phyloP scores from a whole-genome alignment of 2,329 filamentous ascomycete species.

The Paecilomyces sp. region DNA sequence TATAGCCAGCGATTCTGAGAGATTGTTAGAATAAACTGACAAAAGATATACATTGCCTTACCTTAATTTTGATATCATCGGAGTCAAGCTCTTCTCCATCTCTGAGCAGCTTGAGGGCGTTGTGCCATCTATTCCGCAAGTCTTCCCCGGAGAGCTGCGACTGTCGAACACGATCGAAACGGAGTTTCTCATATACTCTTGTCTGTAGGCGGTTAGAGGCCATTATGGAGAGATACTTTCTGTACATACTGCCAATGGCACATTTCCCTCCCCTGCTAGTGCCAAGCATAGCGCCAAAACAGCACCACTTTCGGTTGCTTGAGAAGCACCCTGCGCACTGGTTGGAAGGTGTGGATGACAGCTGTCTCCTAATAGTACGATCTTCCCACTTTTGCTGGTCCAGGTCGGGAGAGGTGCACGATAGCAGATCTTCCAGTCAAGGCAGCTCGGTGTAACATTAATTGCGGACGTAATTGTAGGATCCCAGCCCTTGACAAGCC shows the following conservation, averaged over 20 bases:
- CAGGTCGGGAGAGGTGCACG: background rate
- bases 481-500: constrained; percentile 6
- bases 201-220: constrained; percentile 2
- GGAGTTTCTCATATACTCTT: constrained; percentile 15
- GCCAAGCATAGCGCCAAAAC: constrained; percentile 6
- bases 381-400: background rate
- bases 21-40: background rate
- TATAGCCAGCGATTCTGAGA: constrained; percentile 41
- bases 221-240: constrained; percentile 5
- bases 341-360: background rate
- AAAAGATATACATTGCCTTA: constrained; percentile 1
- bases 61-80: constrained; percentile 39
- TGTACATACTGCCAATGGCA: constrained; percentile 4
- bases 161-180: constrained; percentile 15
- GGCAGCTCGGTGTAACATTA: constrained; percentile 10
- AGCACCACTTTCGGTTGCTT: background rate
- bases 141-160: constrained; percentile 15
- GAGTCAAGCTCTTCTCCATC: constrained; percentile 34
- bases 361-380: background rate
- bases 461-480: constrained; percentile 16
- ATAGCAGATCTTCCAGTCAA: constrained; percentile 8
- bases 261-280: constrained; percentile 6
- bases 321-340: background rate
- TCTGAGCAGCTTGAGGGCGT: constrained; percentile 8
- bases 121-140: constrained; percentile 17